phyloP scores from a whole-genome alignment of 345 rosid genomes.

The Arabidopsis arenosa region DNA sequence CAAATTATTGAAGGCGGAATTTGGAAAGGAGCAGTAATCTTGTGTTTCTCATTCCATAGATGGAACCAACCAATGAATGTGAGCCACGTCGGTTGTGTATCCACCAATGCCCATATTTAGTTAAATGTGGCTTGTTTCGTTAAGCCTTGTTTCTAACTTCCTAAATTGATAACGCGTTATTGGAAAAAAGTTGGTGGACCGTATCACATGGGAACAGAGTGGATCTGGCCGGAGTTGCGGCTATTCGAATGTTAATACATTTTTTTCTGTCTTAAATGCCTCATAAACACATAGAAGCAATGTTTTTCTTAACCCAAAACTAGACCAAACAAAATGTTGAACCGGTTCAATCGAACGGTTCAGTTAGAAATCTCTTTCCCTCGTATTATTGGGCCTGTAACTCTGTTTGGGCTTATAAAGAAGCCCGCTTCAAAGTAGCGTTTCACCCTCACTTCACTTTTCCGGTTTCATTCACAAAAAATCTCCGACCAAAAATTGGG shows the following conservation, averaged over 20 bases:
- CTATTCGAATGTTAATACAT: slow-evolving; percentile 12
- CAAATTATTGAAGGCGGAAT: slow-evolving; percentile 58
- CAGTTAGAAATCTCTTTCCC: background rate
- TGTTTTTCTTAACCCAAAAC: background rate
- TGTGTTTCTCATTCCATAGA: slow-evolving; percentile 13
- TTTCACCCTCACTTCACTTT: background rate
- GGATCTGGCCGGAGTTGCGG: slow-evolving; percentile 24
- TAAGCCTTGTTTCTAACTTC: background rate
- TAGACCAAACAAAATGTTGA: no score
- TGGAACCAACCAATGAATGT: background rate
- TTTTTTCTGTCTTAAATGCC: background rate
- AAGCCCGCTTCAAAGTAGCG: slow-evolving; percentile 10
- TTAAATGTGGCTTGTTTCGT: slow-evolving; percentile 4
- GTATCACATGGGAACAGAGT: slow-evolving; percentile 41
- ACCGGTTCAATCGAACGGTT: slow-evolving; percentile 10
- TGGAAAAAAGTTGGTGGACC: slow-evolving; percentile 32
- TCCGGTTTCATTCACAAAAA: background rate
- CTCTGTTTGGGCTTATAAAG: background rate
- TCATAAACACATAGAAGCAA: background rate
- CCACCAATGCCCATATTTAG: slow-evolving; percentile 4
- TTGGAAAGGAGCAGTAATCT: slow-evolving; percentile 32
- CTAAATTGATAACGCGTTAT: slow-evolving; percentile 2
- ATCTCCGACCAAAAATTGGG: slow-evolving; percentile 28
- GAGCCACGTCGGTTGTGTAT: background rate
- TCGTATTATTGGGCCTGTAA: background rate